Evolutionary conservation across 768 basidiomycete species (phyloP).

Genomic region (Termitomyces sp.): DNA sequence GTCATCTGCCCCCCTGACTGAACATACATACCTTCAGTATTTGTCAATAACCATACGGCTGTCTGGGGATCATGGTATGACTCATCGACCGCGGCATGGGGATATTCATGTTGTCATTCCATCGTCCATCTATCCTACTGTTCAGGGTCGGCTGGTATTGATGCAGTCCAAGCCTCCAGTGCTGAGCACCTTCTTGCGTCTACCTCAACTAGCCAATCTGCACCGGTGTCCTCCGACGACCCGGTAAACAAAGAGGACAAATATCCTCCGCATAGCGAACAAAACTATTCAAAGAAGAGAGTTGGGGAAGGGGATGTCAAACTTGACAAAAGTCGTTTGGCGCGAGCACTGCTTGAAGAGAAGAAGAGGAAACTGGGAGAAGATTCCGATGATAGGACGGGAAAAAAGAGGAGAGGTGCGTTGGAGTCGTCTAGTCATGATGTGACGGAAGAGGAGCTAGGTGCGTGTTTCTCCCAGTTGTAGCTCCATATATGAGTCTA

Average conservation of each 20-base stretch:
- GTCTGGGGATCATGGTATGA: conserved; percentile 99
- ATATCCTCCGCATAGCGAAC: conserved; percentile 43
- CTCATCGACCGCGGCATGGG: conserved; percentile 69
- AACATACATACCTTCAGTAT: conserved; percentile 46
- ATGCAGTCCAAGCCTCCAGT: conserved; percentile 71
- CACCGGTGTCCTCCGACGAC: conserved; percentile 17
- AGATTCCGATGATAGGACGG: conserved; percentile 51
- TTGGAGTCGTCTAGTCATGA: conserved; percentile 58
- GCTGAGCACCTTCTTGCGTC: conserved; percentile 62
- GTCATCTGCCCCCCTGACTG: not conserved
- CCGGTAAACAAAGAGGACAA: conserved; percentile 21
- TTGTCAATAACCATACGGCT: conserved; percentile 87
- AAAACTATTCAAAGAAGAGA: conserved; percentile 75
- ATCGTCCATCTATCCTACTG: conserved; percentile 85
- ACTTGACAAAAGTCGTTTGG: conserved; percentile 66
- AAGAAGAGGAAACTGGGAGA: conserved; percentile 72
- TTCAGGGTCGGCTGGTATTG: conserved; percentile 81
- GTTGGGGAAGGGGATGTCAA: conserved; percentile 80
- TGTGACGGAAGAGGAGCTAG: conserved; percentile 86
- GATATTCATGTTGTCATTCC: conserved; percentile 94
- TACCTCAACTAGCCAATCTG: conserved; percentile 23
- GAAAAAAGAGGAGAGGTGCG: conserved; percentile 57
- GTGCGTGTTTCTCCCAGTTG: conserved; percentile 36
- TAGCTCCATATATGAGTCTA: conserved; percentile 3
- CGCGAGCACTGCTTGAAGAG: conserved; percentile 72